Conservation (phyloP, 164 flowering plant species). For the Annona squamosa region DNA sequence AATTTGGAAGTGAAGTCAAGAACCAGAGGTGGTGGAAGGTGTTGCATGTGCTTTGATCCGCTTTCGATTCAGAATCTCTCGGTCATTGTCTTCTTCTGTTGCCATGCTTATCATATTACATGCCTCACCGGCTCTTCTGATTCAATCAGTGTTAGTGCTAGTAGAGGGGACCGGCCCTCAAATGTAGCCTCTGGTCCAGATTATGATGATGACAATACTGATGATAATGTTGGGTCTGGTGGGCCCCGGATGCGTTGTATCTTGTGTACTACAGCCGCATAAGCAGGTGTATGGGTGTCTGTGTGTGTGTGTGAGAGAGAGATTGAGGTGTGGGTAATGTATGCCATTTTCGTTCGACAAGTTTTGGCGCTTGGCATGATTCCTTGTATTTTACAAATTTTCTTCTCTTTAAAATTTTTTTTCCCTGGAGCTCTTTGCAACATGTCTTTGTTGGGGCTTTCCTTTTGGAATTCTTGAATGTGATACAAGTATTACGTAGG, state of each 20-base stretch:
- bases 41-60: constrained; percentile 97
- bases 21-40: constrained; percentile 69
- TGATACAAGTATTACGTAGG: too few relatives aligned
- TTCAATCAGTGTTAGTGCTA: constrained; percentile 21
- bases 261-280: constrained; percentile 87
- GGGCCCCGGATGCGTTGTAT: constrained; percentile 65
- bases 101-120: constrained; percentile 79
- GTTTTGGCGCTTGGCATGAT: constrained; percentile 2
- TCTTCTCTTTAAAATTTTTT: neutral
- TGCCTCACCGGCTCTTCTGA: constrained; percentile 66
- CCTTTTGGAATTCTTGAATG: too few relatives aligned
- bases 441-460: too few relatives aligned
- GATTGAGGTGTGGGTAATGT: neutral
- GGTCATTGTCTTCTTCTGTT: constrained; percentile 77
- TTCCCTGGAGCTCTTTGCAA: neutral
- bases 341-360: neutral
- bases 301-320: neutral
- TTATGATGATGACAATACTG: constrained; percentile 27
- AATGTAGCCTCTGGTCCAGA: constrained; percentile 1
- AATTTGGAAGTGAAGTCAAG: constrained; percentile 60
- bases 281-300: neutral
- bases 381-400: neutral
- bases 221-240: constrained; percentile 28
- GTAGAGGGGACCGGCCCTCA: constrained; percentile 19
- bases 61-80: constrained; percentile 52